Evolutionary conservation across 2,329 filamentous ascomycete genomes (phyloP).

Genomic region (Coniosporium tulheliwenetii): DNA sequence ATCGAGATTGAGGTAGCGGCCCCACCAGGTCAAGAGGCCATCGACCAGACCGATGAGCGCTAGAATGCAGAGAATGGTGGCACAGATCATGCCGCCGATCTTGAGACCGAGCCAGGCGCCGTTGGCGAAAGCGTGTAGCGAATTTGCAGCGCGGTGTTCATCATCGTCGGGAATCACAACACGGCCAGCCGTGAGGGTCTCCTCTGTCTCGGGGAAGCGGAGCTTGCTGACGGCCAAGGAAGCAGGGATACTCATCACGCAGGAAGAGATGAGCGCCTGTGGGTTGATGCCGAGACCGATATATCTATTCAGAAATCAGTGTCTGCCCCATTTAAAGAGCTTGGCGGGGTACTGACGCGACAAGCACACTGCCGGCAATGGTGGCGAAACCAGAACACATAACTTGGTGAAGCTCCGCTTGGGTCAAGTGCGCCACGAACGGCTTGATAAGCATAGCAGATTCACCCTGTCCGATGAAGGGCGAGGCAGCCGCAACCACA

Average conservation of each 20-base stretch:
- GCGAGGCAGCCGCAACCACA: conserved; percentile 83
- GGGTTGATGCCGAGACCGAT: conserved; percentile 70
- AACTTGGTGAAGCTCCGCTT: conserved; percentile 79
- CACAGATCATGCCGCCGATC: conserved; percentile 69
- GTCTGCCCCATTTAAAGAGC: too few relatives aligned
- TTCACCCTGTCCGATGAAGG: conserved; percentile 89
- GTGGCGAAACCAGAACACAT: conserved; percentile 90
- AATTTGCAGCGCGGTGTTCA: conserved; percentile 61
- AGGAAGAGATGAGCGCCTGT: conserved; percentile 75
- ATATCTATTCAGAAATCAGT: conserved; percentile 29
- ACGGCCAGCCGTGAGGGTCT: conserved; percentile 67
- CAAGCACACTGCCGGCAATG: conserved; percentile 74
- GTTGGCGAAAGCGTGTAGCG: conserved; percentile 70
- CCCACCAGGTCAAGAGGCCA: conserved; percentile 71
- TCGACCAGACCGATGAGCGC: conserved; percentile 60
- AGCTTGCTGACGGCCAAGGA: conserved; percentile 81
- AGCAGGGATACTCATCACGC: conserved; percentile 90
- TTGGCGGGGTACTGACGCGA: conserved; percentile 29
- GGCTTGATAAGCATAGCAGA: conserved; percentile 84
- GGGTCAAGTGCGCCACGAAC: conserved; percentile 71
- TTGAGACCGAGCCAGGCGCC: conserved; percentile 77
- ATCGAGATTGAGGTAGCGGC: conserved; percentile 58
- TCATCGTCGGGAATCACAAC: conserved; percentile 69
- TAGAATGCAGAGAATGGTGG: conserved; percentile 71
- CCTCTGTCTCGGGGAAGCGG: conserved; percentile 76